A percentile compares a stretch with the other conserved stretches of the same genome.
Conservation (phyloP, 805 yeast genomes). For the Ogataea neopini region DNA sequence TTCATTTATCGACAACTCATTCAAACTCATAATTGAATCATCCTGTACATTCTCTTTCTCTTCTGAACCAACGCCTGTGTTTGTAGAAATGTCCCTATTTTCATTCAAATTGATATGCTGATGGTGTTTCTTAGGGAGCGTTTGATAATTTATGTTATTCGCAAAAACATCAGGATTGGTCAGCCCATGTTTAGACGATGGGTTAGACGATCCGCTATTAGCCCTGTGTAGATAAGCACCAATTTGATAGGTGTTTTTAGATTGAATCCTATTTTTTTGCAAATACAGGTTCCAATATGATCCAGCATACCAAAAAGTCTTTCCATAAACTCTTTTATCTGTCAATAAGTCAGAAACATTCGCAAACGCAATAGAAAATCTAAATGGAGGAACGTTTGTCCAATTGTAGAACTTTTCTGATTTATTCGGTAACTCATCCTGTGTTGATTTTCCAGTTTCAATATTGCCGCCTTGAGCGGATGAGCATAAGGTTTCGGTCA, state of each 20-base stretch:
- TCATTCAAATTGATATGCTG: constrained; percentile 4
- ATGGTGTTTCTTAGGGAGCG: constrained; percentile 24
- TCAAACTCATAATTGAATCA: constrained; percentile 22
- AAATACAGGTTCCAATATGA: constrained; percentile 59
- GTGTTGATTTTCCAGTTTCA: constrained; percentile 31
- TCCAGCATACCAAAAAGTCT: constrained; percentile 61
- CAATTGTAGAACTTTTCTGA: constrained; percentile 32
- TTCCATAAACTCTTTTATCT: constrained; percentile 50
- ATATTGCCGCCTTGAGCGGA: constrained; percentile 11
- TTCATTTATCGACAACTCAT: constrained; percentile 25
- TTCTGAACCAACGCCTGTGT: constrained; percentile 11
- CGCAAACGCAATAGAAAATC: constrained; percentile 54
- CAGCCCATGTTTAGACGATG: constrained; percentile 42
- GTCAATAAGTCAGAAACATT: constrained; percentile 46
- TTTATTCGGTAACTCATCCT: constrained; percentile 17
- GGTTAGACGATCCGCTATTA: constrained; percentile 32
- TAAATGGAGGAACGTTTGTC: constrained; percentile 52
- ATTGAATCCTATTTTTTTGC: constrained; percentile 44
- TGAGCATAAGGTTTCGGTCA: constrained; percentile 26
- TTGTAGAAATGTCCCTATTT: constrained; percentile 7
- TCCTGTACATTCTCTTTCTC: constrained; percentile 30
- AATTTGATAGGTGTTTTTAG: constrained; percentile 47
- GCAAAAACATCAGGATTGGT: constrained; percentile 41
- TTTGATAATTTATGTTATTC: constrained; percentile 28
- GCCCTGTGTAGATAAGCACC: constrained; percentile 61